Base-by-base conservation (phyloP, 2,329 filamentous ascomycete genomes). In the Fusarium scirpi region DNA sequence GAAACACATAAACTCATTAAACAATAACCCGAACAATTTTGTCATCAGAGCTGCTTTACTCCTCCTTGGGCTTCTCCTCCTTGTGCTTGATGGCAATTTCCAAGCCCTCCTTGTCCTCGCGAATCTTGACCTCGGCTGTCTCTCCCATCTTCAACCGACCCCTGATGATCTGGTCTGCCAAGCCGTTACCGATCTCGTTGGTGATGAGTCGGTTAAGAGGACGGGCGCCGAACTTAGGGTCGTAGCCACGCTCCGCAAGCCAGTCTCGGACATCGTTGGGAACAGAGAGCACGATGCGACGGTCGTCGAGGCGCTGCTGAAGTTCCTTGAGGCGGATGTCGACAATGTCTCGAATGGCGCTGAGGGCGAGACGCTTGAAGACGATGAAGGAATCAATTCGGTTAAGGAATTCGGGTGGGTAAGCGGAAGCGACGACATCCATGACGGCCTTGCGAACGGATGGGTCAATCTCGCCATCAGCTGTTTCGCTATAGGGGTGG, bases 341-440 rank as follows among this genome's bases (percentile, higher is more conserved):
- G 51, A 98, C 94, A 70, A 98, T 98, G 76, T 97, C 94, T 30
- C 94, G 87, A 60, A 98, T 86, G 18, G 95, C 94, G 20, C 86
- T 84, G 30, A 86, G 87, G 1, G 93, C 93, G 4, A 98, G 87
- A 11, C 95, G 89, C 81, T 94, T 95, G 86, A 98, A 98, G 77
- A 98, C 84, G 79, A 98, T 98, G 83, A 98, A 98, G 66, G 97
- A 95, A 80, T 98, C 95, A 68, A 98, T 94, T 22, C 96, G 89
- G 82, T 99, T 98, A 70, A 98, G 87, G 85, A 98, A 99, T 79
- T 98, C 96, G 5, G 96, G 96, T 8, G 95, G 90, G 78, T 98
- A 91, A 54, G 83, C 85, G 11, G 85, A 80, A 20, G 91, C 85
- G 2, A 98, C 94, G 18, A 97, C 90, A 76, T 97, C 92, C 90